Evolutionary conservation across 2,329 filamentous ascomycete genomes (phyloP).

Genomic region (Paraphoma sp.): DNA sequence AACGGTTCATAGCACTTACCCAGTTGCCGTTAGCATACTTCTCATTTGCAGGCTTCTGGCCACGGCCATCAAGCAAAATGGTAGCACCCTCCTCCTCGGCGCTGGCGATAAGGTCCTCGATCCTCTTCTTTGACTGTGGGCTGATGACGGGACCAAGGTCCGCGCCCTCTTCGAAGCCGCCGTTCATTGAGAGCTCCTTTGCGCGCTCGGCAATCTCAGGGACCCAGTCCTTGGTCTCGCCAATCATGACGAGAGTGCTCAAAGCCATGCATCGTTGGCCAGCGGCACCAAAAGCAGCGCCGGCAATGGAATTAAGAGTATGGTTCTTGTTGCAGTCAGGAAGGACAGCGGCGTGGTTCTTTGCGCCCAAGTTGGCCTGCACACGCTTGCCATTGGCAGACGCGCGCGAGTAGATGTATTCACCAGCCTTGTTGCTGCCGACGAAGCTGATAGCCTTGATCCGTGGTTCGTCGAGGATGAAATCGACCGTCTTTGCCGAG

Average conservation of each 20-base stretch:
- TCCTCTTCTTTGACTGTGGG: constrained; percentile 78
- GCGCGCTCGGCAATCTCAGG: constrained; percentile 78
- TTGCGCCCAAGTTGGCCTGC: constrained; percentile 85
- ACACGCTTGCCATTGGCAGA: constrained; percentile 88
- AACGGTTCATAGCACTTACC: constrained; percentile 51
- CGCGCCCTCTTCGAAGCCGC: constrained; percentile 79
- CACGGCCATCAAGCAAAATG: constrained; percentile 81
- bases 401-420: constrained; percentile 81
- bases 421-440: constrained; percentile 84
- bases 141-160: constrained; percentile 85
- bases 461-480: constrained; percentile 81
- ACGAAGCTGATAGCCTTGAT: constrained; percentile 91
- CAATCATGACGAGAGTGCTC: constrained; percentile 82
- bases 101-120: constrained; percentile 75
- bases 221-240: constrained; percentile 84
- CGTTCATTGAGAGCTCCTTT: constrained; percentile 75
- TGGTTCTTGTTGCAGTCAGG: constrained; percentile 92
- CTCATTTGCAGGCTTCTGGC: constrained; percentile 69
- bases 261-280: constrained; percentile 89
- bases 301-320: constrained; percentile 82
- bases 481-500: constrained; percentile 80
- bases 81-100: constrained; percentile 83
- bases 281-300: constrained; percentile 83
- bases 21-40: constrained; percentile 88
- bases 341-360: constrained; percentile 85